A percentile compares a stretch with the other conserved stretches of the same genome.
phyloP scores from a whole-genome alignment of 108 stramenopile genomes.

The Skeletonema tropicum region DNA sequence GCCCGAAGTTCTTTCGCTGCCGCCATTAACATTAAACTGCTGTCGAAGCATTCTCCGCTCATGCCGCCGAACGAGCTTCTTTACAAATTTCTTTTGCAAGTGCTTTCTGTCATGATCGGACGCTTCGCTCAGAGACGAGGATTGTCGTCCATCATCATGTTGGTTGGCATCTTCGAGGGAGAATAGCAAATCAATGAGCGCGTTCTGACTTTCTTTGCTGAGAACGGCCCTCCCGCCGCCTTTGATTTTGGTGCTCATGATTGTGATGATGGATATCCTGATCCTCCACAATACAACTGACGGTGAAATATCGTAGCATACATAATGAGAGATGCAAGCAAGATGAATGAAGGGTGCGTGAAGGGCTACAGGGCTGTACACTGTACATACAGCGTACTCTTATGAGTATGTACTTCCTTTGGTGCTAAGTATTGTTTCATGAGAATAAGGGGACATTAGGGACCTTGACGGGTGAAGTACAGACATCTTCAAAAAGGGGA shows the following conservation, averaged over 20 bases:
- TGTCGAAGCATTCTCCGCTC: slow-evolving; percentile 19
- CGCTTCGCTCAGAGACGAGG: background rate
- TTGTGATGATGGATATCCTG: background rate
- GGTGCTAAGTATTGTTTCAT: too few species aligned
- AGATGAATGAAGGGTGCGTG: too few species aligned
- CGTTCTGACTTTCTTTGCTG: slow-evolving; percentile 41
- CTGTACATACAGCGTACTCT: too few species aligned
- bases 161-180: slow-evolving; percentile 23
- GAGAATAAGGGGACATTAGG: too few species aligned
- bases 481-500: too few species aligned
- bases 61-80: slow-evolving; percentile 35
- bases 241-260: slow-evolving; percentile 51
- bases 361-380: too few species aligned
- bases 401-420: too few species aligned
- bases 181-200: slow-evolving; percentile 50
- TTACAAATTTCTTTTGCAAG: slow-evolving; percentile 38
- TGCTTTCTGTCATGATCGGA: slow-evolving; percentile 46
- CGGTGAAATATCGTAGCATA: too few species aligned
- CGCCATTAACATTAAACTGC: background rate
- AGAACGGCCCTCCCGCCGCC: slow-evolving; percentile 66
- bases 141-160: background rate
- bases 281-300: too few species aligned
- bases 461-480: too few species aligned
- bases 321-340: too few species aligned
- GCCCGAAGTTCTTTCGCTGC: background rate